Conservation (phyloP, 257 asterid genomes). For the Rauvolfia tetraphylla region DNA sequence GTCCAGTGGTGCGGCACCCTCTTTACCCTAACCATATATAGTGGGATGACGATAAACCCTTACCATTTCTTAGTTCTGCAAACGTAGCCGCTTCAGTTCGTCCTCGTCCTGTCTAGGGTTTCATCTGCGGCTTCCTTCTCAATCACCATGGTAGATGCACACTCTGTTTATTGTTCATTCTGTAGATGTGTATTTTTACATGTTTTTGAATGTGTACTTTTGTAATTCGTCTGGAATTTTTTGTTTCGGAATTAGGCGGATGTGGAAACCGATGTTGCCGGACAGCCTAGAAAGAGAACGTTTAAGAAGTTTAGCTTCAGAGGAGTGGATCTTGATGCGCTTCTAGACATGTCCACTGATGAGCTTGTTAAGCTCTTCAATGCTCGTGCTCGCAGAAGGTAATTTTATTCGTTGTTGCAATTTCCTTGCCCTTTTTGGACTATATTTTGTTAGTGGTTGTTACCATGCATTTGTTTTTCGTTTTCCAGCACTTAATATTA, state of each 20-base stretch:
- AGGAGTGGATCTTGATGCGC: slow-evolving; percentile 89
- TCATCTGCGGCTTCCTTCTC: neutral
- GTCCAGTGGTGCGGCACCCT: neutral
- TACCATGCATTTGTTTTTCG: neutral
- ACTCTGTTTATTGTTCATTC: neutral
- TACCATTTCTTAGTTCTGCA: neutral
- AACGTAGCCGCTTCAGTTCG: neutral
- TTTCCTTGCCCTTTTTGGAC: neutral
- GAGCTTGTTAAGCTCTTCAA: slow-evolving; percentile 76
- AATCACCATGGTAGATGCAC: slow-evolving; percentile 26
- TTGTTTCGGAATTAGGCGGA: slow-evolving; percentile 48
- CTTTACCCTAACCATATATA: slow-evolving; percentile 2
- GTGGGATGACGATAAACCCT: neutral
- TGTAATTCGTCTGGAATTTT: neutral
- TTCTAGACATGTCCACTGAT: slow-evolving; percentile 81
- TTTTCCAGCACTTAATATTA: neutral
- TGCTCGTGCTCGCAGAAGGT: slow-evolving; percentile 84
- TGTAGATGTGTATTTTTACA: neutral
- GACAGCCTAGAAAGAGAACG: slow-evolving; percentile 74
- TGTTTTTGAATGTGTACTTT: neutral
- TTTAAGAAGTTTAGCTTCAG: slow-evolving; percentile 88
- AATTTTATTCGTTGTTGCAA: no score
- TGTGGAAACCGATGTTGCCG: slow-evolving; percentile 57
- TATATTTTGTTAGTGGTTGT: no score
- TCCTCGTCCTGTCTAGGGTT: neutral